Evolutionary conservation across 306 rosid species (phyloP), one percentile per base, ranked within the genome.

Genomic region (Alnus glutinosa): DNA sequence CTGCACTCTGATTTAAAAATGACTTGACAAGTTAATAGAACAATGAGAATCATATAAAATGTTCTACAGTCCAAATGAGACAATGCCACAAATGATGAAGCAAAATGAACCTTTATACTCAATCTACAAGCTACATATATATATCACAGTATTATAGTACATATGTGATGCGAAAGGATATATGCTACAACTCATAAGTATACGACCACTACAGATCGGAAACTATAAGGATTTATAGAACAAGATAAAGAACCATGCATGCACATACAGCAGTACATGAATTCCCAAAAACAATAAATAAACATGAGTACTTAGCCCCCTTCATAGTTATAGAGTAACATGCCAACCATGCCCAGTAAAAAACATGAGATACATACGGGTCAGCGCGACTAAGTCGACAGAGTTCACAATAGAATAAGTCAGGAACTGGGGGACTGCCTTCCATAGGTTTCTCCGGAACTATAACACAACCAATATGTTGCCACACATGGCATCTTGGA

Each of bases 381-480:
- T 96, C 98, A 85, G 99, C 97, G 16, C 99, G 99, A 59, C 48
- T 88, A 78, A 96, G 97, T 70, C 99, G 94, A 84, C 99, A 96
- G 62, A 90, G 71, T 85, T 89, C 98, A 83, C 99, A 96, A 77
- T 89, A 93, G 80, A 96, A 96, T 63, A 83, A 66, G 34, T 93
- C 94, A 62, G 99, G 97, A 77, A 87, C 86, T 52, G 87, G 87
- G 1, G 85, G 89, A 80, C 68, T 81, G 86, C 92, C 87, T 76
- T 96, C 99, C 78, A 82, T 83, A 63, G 94, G 96, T 81, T 93
- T 96, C 82, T 96, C 99, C 0, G 98, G 90, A 81, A 93, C 85
- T 84, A 96, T 70, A 77, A 96, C 99, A 66, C 99, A 96, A 50
- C 93, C 63, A 36, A 91, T 90, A 78, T 96, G 99, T 82, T 96